These are phyloP conservation scores for Discostella stelligera DNA, from an alignment of 352 stramenopile species.

Conservation along the genomic window DNA sequence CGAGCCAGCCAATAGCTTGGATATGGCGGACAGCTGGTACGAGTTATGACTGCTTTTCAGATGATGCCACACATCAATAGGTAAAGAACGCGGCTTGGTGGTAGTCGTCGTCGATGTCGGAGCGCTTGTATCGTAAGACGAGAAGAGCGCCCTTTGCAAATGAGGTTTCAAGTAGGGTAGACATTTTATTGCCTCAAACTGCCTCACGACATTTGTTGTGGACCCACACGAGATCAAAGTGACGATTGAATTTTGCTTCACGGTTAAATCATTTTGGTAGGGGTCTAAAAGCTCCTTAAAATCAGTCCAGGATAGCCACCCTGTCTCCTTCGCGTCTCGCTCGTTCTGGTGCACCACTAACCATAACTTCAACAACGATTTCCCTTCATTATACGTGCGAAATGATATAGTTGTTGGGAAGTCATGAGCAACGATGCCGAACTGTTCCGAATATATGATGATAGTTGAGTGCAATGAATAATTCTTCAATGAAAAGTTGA, in stretches of 20 bases:
- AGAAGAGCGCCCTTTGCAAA: constrained; percentile 51
- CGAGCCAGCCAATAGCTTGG: constrained; percentile 36
- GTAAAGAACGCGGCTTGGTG: constrained; percentile 40
- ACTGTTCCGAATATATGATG: background rate
- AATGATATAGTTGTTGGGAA: constrained; percentile 51
- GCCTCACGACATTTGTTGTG: constrained; percentile 53
- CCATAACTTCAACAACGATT: constrained; percentile 46
- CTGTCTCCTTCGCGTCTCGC: constrained; percentile 27
- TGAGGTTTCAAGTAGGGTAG: constrained; percentile 51
- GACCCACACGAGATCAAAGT: constrained; percentile 44
- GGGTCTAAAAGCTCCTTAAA: constrained; percentile 48
- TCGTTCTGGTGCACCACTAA: constrained; percentile 44
- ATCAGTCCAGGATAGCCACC: constrained; percentile 42
- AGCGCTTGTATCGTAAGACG: constrained; percentile 13
- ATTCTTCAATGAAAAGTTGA: background rate
- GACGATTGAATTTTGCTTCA: constrained; percentile 38
- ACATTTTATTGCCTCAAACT: constrained; percentile 60
- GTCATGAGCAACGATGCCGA: constrained; percentile 51
- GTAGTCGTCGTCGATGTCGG: constrained; percentile 11
- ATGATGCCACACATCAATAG: constrained; percentile 34
- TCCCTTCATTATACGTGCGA: constrained; percentile 29
- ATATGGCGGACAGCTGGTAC: constrained; percentile 44
- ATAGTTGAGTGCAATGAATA: background rate
- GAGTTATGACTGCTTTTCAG: constrained; percentile 36
- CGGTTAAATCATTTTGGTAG: constrained; percentile 28